Base-by-base conservation (phyloP, 345 rosid genomes). In the Viola odorata region DNA sequence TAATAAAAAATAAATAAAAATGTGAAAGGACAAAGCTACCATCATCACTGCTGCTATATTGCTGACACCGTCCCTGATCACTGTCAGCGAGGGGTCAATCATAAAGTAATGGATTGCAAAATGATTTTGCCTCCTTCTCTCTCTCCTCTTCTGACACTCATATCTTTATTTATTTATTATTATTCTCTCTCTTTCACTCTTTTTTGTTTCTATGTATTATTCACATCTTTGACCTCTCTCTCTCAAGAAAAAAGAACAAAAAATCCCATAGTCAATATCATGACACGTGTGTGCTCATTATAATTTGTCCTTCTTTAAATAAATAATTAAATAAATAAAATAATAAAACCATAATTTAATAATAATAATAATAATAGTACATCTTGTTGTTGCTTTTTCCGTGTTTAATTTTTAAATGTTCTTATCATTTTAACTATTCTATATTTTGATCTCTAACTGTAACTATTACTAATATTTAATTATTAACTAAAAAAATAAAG, bases 1-100 rank as follows among this genome's bases (percentile, higher is more conserved):
- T 3, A 32, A 1, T 23, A 23, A 23, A 23, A 23, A 23, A 23
- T 23, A 23, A 23, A 23, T 0, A 23, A 23, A 62, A 13, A 44
- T 60, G 62, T 68, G 74, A 65, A 71, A 73, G 71, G 74, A 76
- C 83, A 73, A 73, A 65, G 59, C 69, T 70, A 69, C 52, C 57
- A 63, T 58, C 54, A 53, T 37, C 41, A 16, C 53, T 23, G 49
- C 69, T 69, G 77, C 67, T 71, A 48, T 23, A 45, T 67, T 69
- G 77, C 67, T 71, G 57, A 41, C 59, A 14, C 13, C 62, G 57
- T 70, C 79, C 81, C 77, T 81, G 65, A 40, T 47, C 13, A 0
- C 71, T 69, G 83, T 78, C 83, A 80, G 76, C 75, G 82, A 81
- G 76, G 82, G 62, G 74, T 84, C 86, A 80, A 84, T 84, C 83